These are phyloP conservation scores for Cercophora scortea DNA, from an alignment of 495 filamentous ascomycete genomes.

Conservation along the genomic window DNA sequence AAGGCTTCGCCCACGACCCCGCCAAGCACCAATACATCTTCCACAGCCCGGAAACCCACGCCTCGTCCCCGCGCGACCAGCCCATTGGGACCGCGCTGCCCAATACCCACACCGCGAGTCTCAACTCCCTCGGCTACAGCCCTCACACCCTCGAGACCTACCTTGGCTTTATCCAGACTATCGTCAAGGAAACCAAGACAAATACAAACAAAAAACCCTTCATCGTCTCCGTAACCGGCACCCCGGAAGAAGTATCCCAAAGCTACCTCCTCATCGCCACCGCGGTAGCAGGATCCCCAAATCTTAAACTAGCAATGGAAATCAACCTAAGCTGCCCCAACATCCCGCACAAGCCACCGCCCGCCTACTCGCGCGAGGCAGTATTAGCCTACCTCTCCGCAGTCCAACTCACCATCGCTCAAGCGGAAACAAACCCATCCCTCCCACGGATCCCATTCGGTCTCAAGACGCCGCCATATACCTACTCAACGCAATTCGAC, in stretches of 20 bases:
- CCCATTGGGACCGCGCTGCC: neutral
- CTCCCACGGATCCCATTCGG: constrained; percentile 38
- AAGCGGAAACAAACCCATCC: neutral
- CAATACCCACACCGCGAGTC: constrained; percentile 37
- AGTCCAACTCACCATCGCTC: neutral
- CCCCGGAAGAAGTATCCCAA: constrained; percentile 34
- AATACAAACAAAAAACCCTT: constrained; percentile 42
- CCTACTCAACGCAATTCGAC: constrained; percentile 51
- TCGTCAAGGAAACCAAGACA: constrained; percentile 20
- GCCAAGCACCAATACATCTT: constrained; percentile 58
- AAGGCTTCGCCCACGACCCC: constrained; percentile 51
- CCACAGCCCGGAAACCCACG: constrained; percentile 46
- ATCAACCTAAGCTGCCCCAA: constrained; percentile 71
- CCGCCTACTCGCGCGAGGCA: constrained; percentile 47
- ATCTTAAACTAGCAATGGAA: constrained; percentile 59
- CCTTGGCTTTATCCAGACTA: constrained; percentile 39
- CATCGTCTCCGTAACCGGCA: constrained; percentile 65
- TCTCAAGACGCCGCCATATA: constrained; percentile 67
- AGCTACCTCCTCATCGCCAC: constrained; percentile 33
- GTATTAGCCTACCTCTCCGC: constrained; percentile 41
- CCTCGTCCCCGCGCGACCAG: neutral
- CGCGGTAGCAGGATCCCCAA: constrained; percentile 12
- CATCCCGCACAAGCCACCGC: constrained; percentile 56
- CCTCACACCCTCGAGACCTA: constrained; percentile 60
- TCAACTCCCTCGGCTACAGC: constrained; percentile 66